Conservation (phyloP, 768 basidiomycete genomes). For the Galerina sulciceps region DNA sequence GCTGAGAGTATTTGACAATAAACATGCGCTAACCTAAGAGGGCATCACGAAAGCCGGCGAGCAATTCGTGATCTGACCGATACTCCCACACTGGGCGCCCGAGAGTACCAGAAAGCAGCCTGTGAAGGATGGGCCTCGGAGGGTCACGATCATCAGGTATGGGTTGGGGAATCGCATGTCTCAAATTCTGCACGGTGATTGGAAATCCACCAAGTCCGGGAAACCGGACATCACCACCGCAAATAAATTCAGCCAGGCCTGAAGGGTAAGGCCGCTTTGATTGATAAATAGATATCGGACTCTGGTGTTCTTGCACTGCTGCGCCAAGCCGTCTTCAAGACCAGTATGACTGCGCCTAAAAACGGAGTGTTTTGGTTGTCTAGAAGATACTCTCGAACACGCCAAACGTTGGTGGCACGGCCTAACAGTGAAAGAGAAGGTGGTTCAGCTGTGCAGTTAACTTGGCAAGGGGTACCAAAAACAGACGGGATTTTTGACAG, state of each 20-base stretch:
- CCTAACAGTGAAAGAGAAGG: not conserved
- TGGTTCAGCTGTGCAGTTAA: not conserved
- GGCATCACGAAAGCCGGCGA: not conserved
- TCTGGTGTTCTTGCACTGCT: not conserved
- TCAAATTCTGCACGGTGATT: not conserved
- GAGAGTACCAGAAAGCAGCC: not conserved
- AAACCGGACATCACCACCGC: not conserved
- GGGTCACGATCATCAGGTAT: not conserved
- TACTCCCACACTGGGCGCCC: slow-evolving; percentile 4
- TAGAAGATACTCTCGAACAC: not conserved
- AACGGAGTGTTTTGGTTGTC: not conserved
- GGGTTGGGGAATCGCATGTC: not conserved
- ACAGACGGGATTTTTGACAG: no score
- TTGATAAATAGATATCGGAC: not conserved
- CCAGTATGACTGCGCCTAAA: not conserved
- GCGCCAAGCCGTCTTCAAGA: not conserved
- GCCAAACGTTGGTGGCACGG: not conserved
- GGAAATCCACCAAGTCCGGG: not conserved
- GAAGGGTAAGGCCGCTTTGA: not conserved
- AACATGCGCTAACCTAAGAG: not conserved
- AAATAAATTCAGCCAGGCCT: not conserved
- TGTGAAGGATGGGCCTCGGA: not conserved
- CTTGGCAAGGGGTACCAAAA: no score
- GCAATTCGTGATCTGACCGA: not conserved
- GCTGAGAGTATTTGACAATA: not conserved